These are phyloP conservation scores for Saccharomycopsis vini DNA, from an alignment of 805 yeast genomes.

Conservation along the genomic window DNA sequence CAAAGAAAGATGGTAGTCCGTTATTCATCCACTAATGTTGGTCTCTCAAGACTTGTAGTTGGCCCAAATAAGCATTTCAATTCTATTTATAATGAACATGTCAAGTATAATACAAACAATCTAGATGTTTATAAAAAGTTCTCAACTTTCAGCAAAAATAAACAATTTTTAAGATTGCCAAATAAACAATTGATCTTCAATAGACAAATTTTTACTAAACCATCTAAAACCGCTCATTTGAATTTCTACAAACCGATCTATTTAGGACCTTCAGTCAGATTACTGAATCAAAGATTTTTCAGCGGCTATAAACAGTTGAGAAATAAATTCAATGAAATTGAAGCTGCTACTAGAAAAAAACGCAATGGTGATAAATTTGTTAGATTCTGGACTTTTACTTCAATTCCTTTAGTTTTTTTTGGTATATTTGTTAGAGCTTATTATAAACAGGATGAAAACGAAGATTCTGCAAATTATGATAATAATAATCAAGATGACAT, in stretches of 20 bases:
- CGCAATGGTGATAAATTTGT: slow-evolving; percentile 23
- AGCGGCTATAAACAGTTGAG: slow-evolving; percentile 1
- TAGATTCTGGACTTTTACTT: slow-evolving; percentile 47
- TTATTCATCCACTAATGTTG: slow-evolving; percentile 7
- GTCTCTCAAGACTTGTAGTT: slow-evolving; percentile 8
- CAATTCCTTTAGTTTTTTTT: slow-evolving; percentile 42
- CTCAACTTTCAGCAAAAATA: not conserved
- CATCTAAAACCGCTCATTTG: not conserved
- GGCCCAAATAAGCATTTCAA: slow-evolving; percentile 3
- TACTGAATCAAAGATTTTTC: not conserved
- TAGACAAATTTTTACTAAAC: not conserved
- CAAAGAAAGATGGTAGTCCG: slow-evolving; percentile 8
- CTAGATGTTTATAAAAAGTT: not conserved
- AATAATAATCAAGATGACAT: slow-evolving; percentile 15
- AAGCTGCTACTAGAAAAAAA: not conserved
- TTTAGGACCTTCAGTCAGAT: not conserved
- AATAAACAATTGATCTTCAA: slow-evolving; percentile 3
- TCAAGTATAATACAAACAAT: not conserved
- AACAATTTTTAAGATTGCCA: not conserved
- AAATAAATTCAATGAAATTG: slow-evolving; percentile 1
- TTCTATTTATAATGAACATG: not conserved
- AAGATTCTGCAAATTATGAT: slow-evolving; percentile 20
- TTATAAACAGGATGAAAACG: slow-evolving; percentile 26
- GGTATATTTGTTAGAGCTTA: slow-evolving; percentile 42
- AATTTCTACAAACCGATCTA: not conserved